Evolutionary conservation across 495 filamentous ascomycete species (phyloP).

Genomic region (Durotheca rogersii): DNA sequence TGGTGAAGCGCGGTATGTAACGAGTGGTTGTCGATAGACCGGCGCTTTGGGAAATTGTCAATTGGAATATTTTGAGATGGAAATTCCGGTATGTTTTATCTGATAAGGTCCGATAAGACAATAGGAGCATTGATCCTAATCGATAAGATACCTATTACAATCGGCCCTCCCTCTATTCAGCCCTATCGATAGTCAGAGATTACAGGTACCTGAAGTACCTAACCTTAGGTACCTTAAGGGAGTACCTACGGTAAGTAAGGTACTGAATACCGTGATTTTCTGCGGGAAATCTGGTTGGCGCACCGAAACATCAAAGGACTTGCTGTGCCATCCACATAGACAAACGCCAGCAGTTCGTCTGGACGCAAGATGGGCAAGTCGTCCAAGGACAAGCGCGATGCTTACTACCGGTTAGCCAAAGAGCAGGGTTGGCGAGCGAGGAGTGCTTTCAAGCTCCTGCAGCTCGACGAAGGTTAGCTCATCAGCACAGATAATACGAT

Average conservation of each 20-base stretch:
- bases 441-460: constrained; percentile 93
- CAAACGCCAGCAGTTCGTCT: background rate
- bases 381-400: constrained; percentile 97
- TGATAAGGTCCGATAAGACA: background rate
- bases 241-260: too few species aligned
- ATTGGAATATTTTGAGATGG: constrained; percentile 31
- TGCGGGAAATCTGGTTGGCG: too few species aligned
- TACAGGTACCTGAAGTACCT: too few species aligned
- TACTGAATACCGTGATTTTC: too few species aligned
- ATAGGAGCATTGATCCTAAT: background rate
- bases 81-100: constrained; percentile 11
- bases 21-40: too few species aligned
- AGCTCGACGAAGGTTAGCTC: constrained; percentile 77
- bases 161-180: constrained; percentile 29
- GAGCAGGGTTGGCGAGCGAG: constrained; percentile 98
- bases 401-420: constrained; percentile 96
- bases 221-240: too few species aligned
- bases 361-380: constrained; percentile 80
- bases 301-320: too few species aligned
- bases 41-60: too few species aligned
- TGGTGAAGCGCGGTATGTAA: constrained; percentile 24
- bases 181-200: constrained; percentile 25
- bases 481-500: too few species aligned
- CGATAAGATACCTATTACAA: background rate
- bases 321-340: background rate